A percentile compares a stretch with the other conserved stretches of the same genome.
Evolutionary conservation across 345 rosid genomes (phyloP).

Genomic region (Erodium maritimum): DNA sequence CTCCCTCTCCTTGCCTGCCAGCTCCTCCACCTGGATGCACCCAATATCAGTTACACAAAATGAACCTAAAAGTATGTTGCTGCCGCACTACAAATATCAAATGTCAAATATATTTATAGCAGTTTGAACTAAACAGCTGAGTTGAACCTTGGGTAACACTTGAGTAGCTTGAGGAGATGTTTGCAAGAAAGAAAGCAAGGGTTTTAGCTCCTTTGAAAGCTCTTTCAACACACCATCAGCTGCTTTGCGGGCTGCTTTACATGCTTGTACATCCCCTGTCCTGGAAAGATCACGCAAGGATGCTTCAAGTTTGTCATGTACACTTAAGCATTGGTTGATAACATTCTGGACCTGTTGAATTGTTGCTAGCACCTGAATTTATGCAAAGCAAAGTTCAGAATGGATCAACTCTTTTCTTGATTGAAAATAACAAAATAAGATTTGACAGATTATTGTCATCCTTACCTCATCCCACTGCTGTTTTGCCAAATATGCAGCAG

Average conservation of each 20-base stretch:
- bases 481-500: conserved; percentile 84
- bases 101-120: background rate
- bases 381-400: background rate
- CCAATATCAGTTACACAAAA: background rate
- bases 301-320: conserved; percentile 78
- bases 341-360: conserved; percentile 52
- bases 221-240: conserved; percentile 70
- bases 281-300: conserved; percentile 84
- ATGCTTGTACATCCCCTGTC: conserved; percentile 81
- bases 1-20: conserved; percentile 71
- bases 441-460: conserved; percentile 3
- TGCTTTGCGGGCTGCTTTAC: conserved; percentile 78
- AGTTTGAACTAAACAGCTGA: background rate
- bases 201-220: conserved; percentile 61
- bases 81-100: background rate
- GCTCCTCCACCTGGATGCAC: conserved; percentile 65
- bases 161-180: conserved; percentile 60
- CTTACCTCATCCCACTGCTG: conserved; percentile 91
- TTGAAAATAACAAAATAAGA: background rate
- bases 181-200: conserved; percentile 48
- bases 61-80: background rate
- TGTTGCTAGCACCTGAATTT: conserved; percentile 58
- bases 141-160: conserved; percentile 58
- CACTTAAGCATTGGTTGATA: conserved; percentile 47
- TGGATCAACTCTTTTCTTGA: background rate